These are phyloP conservation scores for Vigna trinervia DNA, from an alignment of 306 rosid species.

Conservation along the genomic window DNA sequence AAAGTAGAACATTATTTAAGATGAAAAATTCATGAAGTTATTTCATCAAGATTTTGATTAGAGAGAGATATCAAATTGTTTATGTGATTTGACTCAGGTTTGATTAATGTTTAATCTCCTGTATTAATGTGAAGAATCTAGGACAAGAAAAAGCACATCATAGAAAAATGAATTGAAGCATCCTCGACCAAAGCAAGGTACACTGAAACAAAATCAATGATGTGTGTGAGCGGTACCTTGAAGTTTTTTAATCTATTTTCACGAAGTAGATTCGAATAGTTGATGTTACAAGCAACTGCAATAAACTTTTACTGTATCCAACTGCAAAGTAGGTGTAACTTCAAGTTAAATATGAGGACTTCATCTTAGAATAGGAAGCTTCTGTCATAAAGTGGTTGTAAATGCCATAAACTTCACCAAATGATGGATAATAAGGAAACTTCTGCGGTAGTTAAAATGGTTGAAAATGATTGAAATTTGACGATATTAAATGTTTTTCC, in stretches of 20 bases:
- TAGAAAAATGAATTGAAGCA: no score
- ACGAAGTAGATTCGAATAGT: neutral
- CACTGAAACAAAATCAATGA: no score
- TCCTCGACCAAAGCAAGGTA: no score
- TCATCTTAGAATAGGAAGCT: slow-evolving; percentile 1
- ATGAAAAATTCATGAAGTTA: no score
- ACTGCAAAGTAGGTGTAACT: slow-evolving; percentile 7
- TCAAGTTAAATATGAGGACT: neutral
- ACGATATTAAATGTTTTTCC: neutral
- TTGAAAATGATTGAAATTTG: neutral
- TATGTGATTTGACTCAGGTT: no score
- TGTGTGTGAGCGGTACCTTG: neutral
- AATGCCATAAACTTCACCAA: neutral
- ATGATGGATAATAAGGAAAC: neutral
- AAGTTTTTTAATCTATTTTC: neutral
- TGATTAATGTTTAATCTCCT: no score
- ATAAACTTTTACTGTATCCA: slow-evolving; percentile 5
- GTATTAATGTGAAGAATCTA: neutral
- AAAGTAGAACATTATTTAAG: no score
- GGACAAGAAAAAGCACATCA: no score
- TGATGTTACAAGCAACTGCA: neutral
- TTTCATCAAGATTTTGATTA: no score
- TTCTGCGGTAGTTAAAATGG: neutral
- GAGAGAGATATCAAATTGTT: no score
- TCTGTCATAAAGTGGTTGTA: neutral